Evolutionary conservation across 306 rosid species (phyloP), one percentile per base, ranked within the genome.

Genomic region (Quercus cerris): DNA sequence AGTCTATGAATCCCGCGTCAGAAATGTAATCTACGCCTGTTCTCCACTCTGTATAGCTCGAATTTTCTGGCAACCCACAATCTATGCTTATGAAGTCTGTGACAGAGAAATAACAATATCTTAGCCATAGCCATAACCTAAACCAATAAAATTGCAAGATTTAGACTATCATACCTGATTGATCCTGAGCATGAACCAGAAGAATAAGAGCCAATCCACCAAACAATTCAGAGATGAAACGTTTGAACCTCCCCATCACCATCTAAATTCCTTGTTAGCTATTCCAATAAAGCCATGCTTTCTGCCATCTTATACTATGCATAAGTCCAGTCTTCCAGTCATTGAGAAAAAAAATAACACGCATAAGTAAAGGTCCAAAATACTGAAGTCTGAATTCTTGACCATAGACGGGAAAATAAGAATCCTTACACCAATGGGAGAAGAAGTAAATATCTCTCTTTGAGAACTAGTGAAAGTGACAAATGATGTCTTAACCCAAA

Each of bases 81-180:
- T 85, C 90, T 75, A 90, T 59, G 87, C 86, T 90, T 11, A 88
- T 83, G 88, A 90, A 90, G 71, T 81, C 94, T 90, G 84, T 46
- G 56, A 52, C 7, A 38, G 0, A 66, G 14, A 4, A 71, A 52
- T 6, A 56, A 3, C 31, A 31, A 74, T 61, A 1, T 15, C 15
- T 41, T 18, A 71, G 46, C 5, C 57, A 56, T 25, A 3, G 13
- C 20, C 31, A 22, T 23, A 20, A 46, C 52, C 17, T 19, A 27
- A 62, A 70, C 51, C 11, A 54, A 18, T 33, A 3, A 44, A 18
- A 72, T 12, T 2, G 46, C 28, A 5, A 56, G 20, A 38, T 69
- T 54, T 23, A 27, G 30, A 52, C 2, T 3, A 23, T 56, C 72
- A 72, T 78, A 85, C 93, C 93, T 78, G 89, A 78, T 83, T 89